phyloP scores from a whole-genome alignment of 2,329 filamentous ascomycete species.

The Sporothrix inflata region DNA sequence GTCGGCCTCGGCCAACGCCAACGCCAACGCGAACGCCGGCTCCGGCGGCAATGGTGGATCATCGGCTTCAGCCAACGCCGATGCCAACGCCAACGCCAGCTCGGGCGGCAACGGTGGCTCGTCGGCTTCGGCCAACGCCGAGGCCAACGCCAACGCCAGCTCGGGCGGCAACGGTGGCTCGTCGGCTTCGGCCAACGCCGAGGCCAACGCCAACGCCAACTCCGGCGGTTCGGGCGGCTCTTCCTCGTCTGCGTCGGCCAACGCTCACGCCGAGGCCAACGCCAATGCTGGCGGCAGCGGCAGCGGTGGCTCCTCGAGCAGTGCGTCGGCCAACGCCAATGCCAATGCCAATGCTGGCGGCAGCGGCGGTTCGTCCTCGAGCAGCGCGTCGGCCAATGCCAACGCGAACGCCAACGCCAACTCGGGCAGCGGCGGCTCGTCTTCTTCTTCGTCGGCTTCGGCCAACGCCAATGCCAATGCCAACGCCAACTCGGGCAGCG shows the following conservation, averaged over 20 bases:
- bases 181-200: neutral
- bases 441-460: neutral
- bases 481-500: too few species aligned
- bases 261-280: neutral
- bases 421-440: neutral
- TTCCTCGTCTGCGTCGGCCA: neutral
- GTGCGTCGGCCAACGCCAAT: neutral
- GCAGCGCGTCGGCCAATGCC: neutral
- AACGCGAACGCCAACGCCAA: neutral
- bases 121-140: constrained; percentile 9
- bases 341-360: constrained; percentile 10
- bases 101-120: neutral
- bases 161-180: neutral
- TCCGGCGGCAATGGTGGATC: neutral
- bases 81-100: neutral
- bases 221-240: neutral
- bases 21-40: too few species aligned
- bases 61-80: neutral
- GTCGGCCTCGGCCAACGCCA: neutral
- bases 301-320: neutral
- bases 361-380: neutral
- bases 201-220: neutral
- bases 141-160: constrained; percentile 2
- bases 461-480: neutral
- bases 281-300: neutral